Conservation (phyloP, 2,329 filamentous ascomycete genomes). For the Salinomyces thailandicus region DNA sequence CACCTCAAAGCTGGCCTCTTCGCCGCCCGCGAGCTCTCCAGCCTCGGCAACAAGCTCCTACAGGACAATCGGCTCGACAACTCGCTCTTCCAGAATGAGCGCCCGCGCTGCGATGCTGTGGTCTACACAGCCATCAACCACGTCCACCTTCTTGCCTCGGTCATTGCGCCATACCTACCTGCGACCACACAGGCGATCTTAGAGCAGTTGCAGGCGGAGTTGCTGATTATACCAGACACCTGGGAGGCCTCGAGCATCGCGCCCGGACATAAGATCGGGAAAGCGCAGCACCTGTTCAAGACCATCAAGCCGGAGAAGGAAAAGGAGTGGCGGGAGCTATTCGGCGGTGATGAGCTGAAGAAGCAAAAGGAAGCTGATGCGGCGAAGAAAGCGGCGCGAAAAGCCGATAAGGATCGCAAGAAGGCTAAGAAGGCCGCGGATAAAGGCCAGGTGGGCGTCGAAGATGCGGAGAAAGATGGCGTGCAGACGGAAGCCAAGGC, state of each 20-base stretch:
- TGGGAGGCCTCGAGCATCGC: slow-evolving; percentile 52
- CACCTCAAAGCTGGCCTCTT: slow-evolving; percentile 58
- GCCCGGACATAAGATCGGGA: slow-evolving; percentile 69
- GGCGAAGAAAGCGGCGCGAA: slow-evolving; percentile 44
- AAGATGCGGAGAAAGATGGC: slow-evolving; percentile 65
- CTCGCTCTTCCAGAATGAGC: slow-evolving; percentile 48
- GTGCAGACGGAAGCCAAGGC: slow-evolving; percentile 26
- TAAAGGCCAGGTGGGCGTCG: slow-evolving; percentile 63
- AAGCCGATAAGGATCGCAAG: slow-evolving; percentile 58
- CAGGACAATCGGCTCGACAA: slow-evolving; percentile 54
- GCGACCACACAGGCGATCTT: slow-evolving; percentile 66
- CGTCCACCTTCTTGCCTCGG: slow-evolving; percentile 66
- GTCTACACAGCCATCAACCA: slow-evolving; percentile 76
- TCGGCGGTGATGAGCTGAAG: slow-evolving; percentile 55
- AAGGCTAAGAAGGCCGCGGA: slow-evolving; percentile 41
- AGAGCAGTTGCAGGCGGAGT: slow-evolving; percentile 52
- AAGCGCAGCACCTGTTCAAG: slow-evolving; percentile 67
- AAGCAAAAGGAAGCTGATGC: slow-evolving; percentile 57
- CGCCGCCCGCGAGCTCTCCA: slow-evolving; percentile 57
- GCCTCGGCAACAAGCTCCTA: slow-evolving; percentile 48
- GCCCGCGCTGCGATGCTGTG: slow-evolving; percentile 49
- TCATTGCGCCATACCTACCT: slow-evolving; percentile 79
- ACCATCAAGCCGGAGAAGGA: slow-evolving; percentile 73
- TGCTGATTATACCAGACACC: slow-evolving; percentile 34
- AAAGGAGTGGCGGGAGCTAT: slow-evolving; percentile 69